Percentiles rank a stretch among this genome's conserved stretches.
phyloP scores from a whole-genome alignment of 805 yeast genomes.

The Kodamaea restingae region DNA sequence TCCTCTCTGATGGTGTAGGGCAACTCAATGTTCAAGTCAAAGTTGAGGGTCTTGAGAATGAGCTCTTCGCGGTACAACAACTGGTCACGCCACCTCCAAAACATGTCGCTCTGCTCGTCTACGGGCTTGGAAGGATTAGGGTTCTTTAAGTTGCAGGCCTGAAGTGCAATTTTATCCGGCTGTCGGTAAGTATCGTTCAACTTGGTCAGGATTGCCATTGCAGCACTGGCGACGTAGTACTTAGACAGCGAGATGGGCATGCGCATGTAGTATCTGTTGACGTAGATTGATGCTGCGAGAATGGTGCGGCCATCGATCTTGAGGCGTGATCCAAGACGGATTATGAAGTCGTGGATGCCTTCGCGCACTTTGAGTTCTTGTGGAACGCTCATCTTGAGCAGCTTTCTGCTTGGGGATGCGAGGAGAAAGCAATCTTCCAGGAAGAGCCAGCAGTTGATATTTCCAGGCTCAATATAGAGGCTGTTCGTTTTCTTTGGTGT shows the following conservation, averaged over 20 bases:
- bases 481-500: background rate
- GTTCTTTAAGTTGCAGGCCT: conserved; percentile 33
- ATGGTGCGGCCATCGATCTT: conserved; percentile 40
- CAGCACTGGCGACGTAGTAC: conserved; percentile 43
- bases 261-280: conserved; percentile 39
- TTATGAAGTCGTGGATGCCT: conserved; percentile 35
- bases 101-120: conserved; percentile 38
- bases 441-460: conserved; percentile 30
- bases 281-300: conserved; percentile 39
- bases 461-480: conserved; percentile 7
- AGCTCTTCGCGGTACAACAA: conserved; percentile 41
- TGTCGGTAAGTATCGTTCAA: conserved; percentile 39
- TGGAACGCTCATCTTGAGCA: conserved; percentile 24
- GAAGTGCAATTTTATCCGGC: conserved; percentile 41
- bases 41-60: conserved; percentile 34
- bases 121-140: conserved; percentile 23
- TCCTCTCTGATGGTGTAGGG: conserved; percentile 35
- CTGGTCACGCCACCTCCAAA: conserved; percentile 46
- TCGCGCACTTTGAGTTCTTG: conserved; percentile 39
- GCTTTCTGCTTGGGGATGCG: conserved; percentile 31
- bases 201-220: conserved; percentile 40
- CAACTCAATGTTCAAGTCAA: conserved; percentile 36
- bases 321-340: conserved; percentile 32
- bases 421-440: conserved; percentile 30
- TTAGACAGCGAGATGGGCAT: conserved; percentile 41